These are phyloP conservation scores for Diaporthe humulicola DNA, from an alignment of 2,329 filamentous ascomycete species.

Conservation along the genomic window DNA sequence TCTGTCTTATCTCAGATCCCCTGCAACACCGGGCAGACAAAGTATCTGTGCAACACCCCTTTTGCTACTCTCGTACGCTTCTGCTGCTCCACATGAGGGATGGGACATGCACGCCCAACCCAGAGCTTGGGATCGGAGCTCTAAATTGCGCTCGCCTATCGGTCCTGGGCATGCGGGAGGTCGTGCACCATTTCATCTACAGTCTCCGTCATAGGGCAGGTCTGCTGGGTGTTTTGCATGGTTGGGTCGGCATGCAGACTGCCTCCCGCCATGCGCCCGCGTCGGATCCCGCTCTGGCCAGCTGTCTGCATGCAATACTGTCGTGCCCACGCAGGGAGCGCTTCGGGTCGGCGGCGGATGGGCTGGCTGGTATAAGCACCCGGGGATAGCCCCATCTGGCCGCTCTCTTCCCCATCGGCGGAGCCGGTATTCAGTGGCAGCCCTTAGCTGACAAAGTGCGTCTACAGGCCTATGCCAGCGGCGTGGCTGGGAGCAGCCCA, in stretches of 20 bases:
- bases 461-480: constrained; percentile 88
- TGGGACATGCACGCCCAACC: constrained; percentile 25
- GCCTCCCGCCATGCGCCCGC: constrained; percentile 43
- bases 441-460: constrained; percentile 34
- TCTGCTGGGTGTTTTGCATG: constrained; percentile 43
- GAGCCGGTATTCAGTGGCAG: constrained; percentile 16
- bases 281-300: constrained; percentile 34
- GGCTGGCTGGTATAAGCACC: background rate
- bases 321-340: constrained; percentile 13
- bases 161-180: constrained; percentile 1
- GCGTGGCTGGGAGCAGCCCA: constrained; percentile 91
- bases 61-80: constrained; percentile 30
- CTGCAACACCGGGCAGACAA: constrained; percentile 31
- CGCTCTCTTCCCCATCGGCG: constrained; percentile 38
- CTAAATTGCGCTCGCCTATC: constrained; percentile 11
- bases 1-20: constrained; percentile 33
- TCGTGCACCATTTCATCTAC: constrained; percentile 32
- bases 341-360: constrained; percentile 30
- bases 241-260: constrained; percentile 54
- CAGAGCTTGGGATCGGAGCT: constrained; percentile 23
- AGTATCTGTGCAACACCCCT: constrained; percentile 23
- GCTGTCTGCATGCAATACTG: constrained; percentile 31
- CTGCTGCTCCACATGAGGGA: constrained; percentile 24
- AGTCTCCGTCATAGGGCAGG: constrained; percentile 45
- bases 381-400: constrained; percentile 34